Percentiles rank a stretch among this genome's conserved stretches.
Conservation (phyloP, 75 land plant genomes). For the Chamaecyparis obtusa region DNA sequence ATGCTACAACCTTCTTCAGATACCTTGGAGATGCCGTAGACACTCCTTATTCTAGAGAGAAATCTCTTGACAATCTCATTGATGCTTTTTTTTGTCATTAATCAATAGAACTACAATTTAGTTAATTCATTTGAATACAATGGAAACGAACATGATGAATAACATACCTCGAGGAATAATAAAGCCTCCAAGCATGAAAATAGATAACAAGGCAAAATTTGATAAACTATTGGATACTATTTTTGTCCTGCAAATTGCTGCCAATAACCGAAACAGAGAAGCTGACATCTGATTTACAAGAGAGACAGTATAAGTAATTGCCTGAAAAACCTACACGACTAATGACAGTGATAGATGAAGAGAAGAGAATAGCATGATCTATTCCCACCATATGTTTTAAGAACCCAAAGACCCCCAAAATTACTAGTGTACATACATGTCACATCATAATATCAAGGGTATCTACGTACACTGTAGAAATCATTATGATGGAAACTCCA, state of each 20-base stretch:
- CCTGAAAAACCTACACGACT: conserved; percentile 40
- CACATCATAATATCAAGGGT: too few relatives aligned
- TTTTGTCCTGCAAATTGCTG: conserved; percentile 47
- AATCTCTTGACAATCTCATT: neutral
- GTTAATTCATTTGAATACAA: neutral
- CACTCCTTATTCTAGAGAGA: too few relatives aligned
- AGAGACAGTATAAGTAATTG: conserved; percentile 37
- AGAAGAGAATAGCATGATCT: too few relatives aligned
- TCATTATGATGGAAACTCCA: neutral
- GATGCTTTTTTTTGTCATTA: neutral
- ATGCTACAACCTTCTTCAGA: too few relatives aligned
- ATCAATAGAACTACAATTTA: neutral
- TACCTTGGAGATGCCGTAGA: neutral
- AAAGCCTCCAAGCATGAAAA: conserved; percentile 51
- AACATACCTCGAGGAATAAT: conserved; percentile 42
- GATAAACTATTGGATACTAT: conserved; percentile 52
- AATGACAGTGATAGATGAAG: neutral
- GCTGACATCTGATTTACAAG: conserved; percentile 34
- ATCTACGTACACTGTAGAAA: neutral
- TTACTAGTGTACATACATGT: too few relatives aligned
- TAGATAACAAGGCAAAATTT: conserved; percentile 31
- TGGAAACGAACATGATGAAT: neutral
- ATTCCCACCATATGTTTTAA: too few relatives aligned
- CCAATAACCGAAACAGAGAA: conserved; percentile 54
- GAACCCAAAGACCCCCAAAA: neutral